Evolutionary conservation across 441 rosid genomes (phyloP), one percentile per base, ranked within the genome.

Genomic region (Caryocar brasiliense): DNA sequence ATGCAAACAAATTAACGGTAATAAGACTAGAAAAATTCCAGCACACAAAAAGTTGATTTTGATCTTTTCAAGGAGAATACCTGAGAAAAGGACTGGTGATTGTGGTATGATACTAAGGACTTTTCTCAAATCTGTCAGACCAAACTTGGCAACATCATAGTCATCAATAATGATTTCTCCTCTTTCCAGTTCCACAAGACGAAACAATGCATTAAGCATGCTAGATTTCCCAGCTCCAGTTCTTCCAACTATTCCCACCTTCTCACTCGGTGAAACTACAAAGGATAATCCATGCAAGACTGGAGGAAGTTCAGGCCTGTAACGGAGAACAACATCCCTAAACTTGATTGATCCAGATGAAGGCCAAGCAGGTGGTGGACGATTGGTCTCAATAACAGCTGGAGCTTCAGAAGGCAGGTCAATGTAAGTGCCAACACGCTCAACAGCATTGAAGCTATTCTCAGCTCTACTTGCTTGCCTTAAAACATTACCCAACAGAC

Each of bases 161-260:
- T 76, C 90, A 74, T 90, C 96, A 51, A 90, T 79, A 50, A 65
- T 27, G 32, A 94, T 74, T 49, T 78, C 80, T 65, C 99, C 98
- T 19, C 65, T 79, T 69, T 94, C 92, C 1, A 85, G 32, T 67
- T 94, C 98, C 18, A 90, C 95, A 30, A 94, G 83, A 55, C 96
- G 80, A 63, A 80, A 94, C 38, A 90, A 72, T 27, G 98, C 92
- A 77, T 85, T 94, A 39, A 94, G 66, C 90, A 94, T 74, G 58
- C 96, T 90, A 48, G 96, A 86, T 68, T 94, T 94, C 43, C 98
- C 98, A 0, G 96, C 95, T 37, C 99, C 98, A 9, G 98, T 94
- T 80, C 98, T 85, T 61, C 99, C 96, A 53, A 79, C 99, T 38
- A 94, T 77, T 53, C 99, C 98, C 23, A 86, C 61, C 75, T 85